Evolutionary conservation across 2,329 filamentous ascomycete species (phyloP), one percentile per base, ranked within the genome.

Genomic region (Monosporascus sp.): DNA sequence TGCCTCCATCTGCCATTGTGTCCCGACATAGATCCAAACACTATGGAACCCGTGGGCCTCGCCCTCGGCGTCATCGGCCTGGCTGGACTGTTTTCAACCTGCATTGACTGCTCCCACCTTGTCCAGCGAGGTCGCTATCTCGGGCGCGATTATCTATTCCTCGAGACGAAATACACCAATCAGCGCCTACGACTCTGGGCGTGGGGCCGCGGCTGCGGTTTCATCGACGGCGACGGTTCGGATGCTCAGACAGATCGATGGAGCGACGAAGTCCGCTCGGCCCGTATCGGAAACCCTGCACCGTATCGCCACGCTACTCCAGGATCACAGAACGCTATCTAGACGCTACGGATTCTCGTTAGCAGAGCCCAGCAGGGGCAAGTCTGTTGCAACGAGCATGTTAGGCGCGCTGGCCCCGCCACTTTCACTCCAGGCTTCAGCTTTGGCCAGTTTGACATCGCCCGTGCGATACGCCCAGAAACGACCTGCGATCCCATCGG

Each of bases 21-120:
- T 22, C 20, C 20, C 20, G 20, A 22, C 20, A 22, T 22, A 22
- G 20, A 22, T 22, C 20, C 20, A 22, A 22, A 22, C 20, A 22
- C 20, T 22, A 22, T 22, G 20, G 20, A 22, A 3, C 20, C 20
- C 37, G 17, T 37, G 9, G 37, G 37, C 17, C 37, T 37, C 37
- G 37, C 37, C 37, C 2, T 37, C 3, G 3, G 37, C 37, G 37
- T 37, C 37, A 4, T 17, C 17, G 37, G 52, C 15, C 31, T 55
- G 8, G 26, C 17, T 11, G 51, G 51, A 5, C 8, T 55, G 24
- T 51, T 53, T 35, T 53, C 51, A 6, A 24, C 47, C 14, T 55
- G 51, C 22, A 28, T 55, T 24, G 43, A 55, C 48, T 55, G 54
- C 48, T 55, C 37, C 51, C 9, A 53, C 7, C 48, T 55, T 2